Evolutionary conservation across 139 green algal species (phyloP).

Genomic region (Chlamydomonas schloesseri): DNA sequence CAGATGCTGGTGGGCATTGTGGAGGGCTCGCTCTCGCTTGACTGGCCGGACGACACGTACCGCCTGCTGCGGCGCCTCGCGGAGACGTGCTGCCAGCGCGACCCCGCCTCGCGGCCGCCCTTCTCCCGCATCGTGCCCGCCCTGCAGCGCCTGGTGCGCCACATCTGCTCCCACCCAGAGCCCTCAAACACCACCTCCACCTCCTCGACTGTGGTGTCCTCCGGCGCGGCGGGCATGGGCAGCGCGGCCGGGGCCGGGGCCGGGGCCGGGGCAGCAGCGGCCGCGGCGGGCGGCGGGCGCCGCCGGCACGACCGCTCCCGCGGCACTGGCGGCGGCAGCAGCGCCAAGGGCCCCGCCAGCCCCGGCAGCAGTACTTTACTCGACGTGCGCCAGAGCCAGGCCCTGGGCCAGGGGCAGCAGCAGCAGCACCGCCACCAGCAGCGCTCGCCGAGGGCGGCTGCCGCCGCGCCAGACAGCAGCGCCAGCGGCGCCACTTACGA

Average conservation of each 20-base stretch:
- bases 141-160: constrained; percentile 14
- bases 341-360: no score
- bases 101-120: constrained; percentile 8
- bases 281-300: background rate
- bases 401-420: background rate
- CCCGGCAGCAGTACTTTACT: no score
- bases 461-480: no score
- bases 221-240: no score
- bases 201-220: no score
- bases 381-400: no score
- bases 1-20: constrained; percentile 38
- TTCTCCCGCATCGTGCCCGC: constrained; percentile 22
- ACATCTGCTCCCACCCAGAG: constrained; percentile 16
- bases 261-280: background rate
- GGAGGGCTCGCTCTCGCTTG: background rate
- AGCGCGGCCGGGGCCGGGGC: background rate
- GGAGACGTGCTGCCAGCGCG: constrained; percentile 18
- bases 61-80: constrained; percentile 15
- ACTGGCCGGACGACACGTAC: constrained; percentile 30
- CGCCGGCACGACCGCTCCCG: background rate
- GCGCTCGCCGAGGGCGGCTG: no score
- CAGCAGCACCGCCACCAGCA: background rate
- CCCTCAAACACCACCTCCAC: background rate
- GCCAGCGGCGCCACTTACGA: no score
- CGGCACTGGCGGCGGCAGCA: no score